phyloP scores from a whole-genome alignment of 371 early-diverging fungal species.

The Mucor lusitanicus region DNA sequence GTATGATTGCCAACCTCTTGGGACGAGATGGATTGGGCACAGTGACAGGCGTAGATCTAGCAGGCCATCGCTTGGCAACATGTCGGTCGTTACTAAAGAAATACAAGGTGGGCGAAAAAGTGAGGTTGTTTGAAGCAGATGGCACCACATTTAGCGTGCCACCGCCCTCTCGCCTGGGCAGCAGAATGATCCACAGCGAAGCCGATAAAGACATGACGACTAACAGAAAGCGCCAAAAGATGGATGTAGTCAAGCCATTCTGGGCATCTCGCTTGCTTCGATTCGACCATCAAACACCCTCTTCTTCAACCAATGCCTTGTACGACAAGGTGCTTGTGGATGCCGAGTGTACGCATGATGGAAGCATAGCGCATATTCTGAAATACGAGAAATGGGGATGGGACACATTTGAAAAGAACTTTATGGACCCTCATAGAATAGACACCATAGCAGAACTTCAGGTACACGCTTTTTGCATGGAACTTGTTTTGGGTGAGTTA shows the following conservation, averaged over 20 bases:
- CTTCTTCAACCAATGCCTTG: constrained; percentile 18
- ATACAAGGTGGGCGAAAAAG: constrained; percentile 58
- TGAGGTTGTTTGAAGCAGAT: constrained; percentile 73
- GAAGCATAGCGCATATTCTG: constrained; percentile 84
- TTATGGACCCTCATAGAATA: constrained; percentile 64
- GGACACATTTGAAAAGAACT: constrained; percentile 69
- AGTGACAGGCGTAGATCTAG: constrained; percentile 92
- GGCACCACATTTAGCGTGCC: constrained; percentile 78
- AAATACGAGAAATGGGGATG: constrained; percentile 80
- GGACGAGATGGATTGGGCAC: constrained; percentile 66
- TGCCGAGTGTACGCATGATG: constrained; percentile 98
- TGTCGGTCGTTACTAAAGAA: constrained; percentile 70
- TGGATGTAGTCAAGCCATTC: constrained; percentile 59
- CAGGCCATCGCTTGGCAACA: constrained; percentile 70
- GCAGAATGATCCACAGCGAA: constrained; percentile 4
- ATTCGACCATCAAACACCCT: constrained; percentile 50
- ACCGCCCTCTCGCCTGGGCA: constrained; percentile 63
- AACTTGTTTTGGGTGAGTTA: no score
- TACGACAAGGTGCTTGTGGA: constrained; percentile 94
- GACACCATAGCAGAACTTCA: constrained; percentile 46
- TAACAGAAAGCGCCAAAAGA: constrained; percentile 14
- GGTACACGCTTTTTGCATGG: no score
- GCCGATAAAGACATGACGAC: neutral
- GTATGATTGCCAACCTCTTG: constrained; percentile 75
- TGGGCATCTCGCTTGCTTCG: constrained; percentile 76